Evolutionary conservation across 148 eudicot species (phyloP), one percentile per base, ranked within the genome.

Genomic region (Nyssa sinensis): DNA sequence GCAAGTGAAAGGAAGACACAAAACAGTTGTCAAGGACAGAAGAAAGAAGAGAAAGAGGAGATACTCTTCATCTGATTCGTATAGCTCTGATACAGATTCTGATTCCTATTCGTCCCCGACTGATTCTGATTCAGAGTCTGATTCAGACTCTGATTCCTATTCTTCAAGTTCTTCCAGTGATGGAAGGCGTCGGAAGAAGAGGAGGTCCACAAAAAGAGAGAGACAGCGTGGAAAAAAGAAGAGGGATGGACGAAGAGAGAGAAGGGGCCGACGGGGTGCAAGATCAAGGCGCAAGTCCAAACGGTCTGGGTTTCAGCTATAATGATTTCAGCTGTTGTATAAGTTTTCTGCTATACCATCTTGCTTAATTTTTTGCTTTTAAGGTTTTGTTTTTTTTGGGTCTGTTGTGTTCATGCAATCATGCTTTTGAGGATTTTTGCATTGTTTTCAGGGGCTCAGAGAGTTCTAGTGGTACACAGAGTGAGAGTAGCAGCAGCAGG

Each of bases 51-150:
- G 89, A 70, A 81, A 62, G 30, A 87, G 84, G 82, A 85, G 88
- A 79, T 81, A 86, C 84, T 88, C 93, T 71, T 92, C 99, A 69
- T 91, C 98, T 33, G 97, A 93, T 64, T 93, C 98, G 44, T 80
- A 79, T 64, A 86, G 88, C 81, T 84, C 89, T 35, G 80, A 81
- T 64, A 76, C 85, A 1, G 79, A 72, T 70, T 77, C 84, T 4
- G 62, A 69, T 69, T 73, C 80, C 11, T 57, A 65, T 71, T 78
- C 81, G 47, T 71, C 85, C 27, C 78, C 35, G 72, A 78, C 87
- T 59, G 81, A 64, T 63, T 64, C 87, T 16, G 84, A 85, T 63
- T 78, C 88, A 25, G 75, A 73, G 70, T 86, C 86, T 16, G 89
- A 85, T 74, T 92, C 93, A 4, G 81, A 75, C 57, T 82, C 86